phyloP scores from a whole-genome alignment of 176 grass and related monocot species.

The Rhynchospora breviuscula region DNA sequence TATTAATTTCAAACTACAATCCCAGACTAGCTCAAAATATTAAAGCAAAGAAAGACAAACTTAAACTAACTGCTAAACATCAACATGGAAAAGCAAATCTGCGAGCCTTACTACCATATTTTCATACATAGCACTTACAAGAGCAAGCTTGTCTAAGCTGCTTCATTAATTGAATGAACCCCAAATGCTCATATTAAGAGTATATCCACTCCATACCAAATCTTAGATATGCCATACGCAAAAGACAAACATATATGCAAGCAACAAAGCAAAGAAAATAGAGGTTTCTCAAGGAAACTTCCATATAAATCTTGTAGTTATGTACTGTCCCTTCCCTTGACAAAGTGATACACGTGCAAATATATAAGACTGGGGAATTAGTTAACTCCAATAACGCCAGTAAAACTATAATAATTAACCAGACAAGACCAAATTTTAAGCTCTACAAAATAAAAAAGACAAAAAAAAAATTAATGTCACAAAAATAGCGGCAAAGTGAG shows the following conservation, averaged over 20 bases:
- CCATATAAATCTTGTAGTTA: slow-evolving; percentile 4
- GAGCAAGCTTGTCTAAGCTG: not conserved
- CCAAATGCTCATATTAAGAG: not conserved
- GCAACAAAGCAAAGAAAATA: not conserved
- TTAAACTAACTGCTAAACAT: too few relatives aligned
- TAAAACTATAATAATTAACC: slow-evolving; percentile 25
- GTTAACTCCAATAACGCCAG: not conserved
- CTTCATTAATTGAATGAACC: not conserved
- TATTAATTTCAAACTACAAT: too few relatives aligned
- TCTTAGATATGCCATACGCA: not conserved
- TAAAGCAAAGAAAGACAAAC: too few relatives aligned
- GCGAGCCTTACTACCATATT: not conserved
- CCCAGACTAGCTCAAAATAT: too few relatives aligned
- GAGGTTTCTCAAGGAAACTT: not conserved
- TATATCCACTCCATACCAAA: not conserved
- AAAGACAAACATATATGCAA: not conserved
- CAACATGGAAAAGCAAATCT: too few relatives aligned
- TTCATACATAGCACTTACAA: not conserved
- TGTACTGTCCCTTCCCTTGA: not conserved
- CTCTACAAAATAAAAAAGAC: slow-evolving; percentile 17
- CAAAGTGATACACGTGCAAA: not conserved
- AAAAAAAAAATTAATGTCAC: slow-evolving; percentile 2
- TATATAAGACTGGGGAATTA: slow-evolving; percentile 3
- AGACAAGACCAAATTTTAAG: slow-evolving; percentile 19
- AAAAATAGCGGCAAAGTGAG: not conserved